Percentiles rank a stretch among this genome's conserved stretches.
These are phyloP conservation scores for Cyberlindnera nakhonratchasimensis DNA, from an alignment of 805 yeast species.

Conservation along the genomic window DNA sequence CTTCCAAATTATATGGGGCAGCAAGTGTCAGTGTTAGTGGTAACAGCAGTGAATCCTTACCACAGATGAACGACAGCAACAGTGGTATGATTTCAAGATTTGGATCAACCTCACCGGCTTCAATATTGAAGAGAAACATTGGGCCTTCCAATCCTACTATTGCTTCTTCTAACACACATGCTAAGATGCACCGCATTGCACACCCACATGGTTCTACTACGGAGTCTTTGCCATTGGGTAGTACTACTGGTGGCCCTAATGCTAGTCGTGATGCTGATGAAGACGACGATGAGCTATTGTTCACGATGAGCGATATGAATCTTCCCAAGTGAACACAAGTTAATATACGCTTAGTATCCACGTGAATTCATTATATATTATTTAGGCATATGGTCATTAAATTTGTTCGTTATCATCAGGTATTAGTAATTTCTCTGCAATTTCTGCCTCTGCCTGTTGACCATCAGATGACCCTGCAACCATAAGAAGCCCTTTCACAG, in stretches of 20 bases:
- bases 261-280: constrained; percentile 18
- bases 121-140: constrained; percentile 17
- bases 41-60: constrained; percentile 23
- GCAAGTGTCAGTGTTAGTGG: constrained; percentile 14
- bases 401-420: too few relatives aligned
- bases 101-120: constrained; percentile 23
- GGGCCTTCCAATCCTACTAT: constrained; percentile 33
- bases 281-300: constrained; percentile 56
- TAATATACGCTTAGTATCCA: background rate
- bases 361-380: too few relatives aligned
- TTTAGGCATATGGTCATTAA: too few relatives aligned
- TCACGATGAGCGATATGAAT: constrained; percentile 76
- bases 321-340: constrained; percentile 24
- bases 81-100: constrained; percentile 14
- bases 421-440: constrained; percentile 1
- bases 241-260: background rate
- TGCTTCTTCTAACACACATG: constrained; percentile 30
- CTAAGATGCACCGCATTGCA: constrained; percentile 25
- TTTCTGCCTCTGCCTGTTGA: constrained; percentile 11
- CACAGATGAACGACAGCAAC: constrained; percentile 10
- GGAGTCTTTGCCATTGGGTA: background rate
- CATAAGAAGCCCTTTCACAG: constrained; percentile 13
- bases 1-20: constrained; percentile 29
- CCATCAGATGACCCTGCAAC: constrained; percentile 4
- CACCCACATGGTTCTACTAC: background rate